Conservation (phyloP, 2,329 filamentous ascomycete genomes). For the Paraphaeosphaeria minitans region DNA sequence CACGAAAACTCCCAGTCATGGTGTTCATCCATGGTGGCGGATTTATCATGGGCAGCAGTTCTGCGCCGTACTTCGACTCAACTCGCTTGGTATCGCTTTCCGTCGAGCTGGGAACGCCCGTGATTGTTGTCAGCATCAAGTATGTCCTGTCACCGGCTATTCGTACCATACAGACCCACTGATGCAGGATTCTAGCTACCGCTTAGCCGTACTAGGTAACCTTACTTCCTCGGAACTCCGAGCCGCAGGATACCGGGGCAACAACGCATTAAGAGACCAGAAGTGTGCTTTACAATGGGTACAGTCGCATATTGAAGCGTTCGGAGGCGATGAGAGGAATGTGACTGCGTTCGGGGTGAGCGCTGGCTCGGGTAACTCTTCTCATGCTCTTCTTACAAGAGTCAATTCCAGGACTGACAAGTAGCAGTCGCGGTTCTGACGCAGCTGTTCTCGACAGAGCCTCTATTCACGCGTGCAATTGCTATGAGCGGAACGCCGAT, state of each 20-base stretch:
- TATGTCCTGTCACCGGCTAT: conserved; percentile 48
- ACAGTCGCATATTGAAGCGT: conserved; percentile 38
- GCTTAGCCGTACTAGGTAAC: conserved; percentile 33
- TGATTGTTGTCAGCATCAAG: conserved; percentile 48
- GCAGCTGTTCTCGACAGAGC: conserved; percentile 25
- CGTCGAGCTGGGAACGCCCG: conserved; percentile 45
- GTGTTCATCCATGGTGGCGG: conserved; percentile 61
- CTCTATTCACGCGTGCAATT: conserved; percentile 29
- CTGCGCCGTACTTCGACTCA: conserved; percentile 58
- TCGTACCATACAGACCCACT: background rate
- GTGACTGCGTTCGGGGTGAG: conserved; percentile 51
- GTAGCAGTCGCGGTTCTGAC: conserved; percentile 21
- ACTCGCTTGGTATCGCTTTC: conserved; percentile 52
- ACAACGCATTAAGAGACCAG: conserved; percentile 41
- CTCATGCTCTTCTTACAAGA: background rate
- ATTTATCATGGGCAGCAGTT: conserved; percentile 54
- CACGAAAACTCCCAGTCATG: conserved; percentile 54
- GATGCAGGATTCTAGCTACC: conserved; percentile 22
- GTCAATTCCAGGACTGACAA: conserved; percentile 5
- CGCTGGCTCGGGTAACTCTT: conserved; percentile 50
- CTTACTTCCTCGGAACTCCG: conserved; percentile 55
- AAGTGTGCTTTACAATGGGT: conserved; percentile 45
- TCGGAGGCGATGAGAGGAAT: conserved; percentile 43
- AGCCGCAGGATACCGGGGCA: conserved; percentile 41
- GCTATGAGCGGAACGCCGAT: conserved; percentile 41